Percentiles rank a stretch among this genome's conserved stretches.
Evolutionary conservation across 108 stramenopile genomes (phyloP).

Genomic region (Skeletonema potamos): DNA sequence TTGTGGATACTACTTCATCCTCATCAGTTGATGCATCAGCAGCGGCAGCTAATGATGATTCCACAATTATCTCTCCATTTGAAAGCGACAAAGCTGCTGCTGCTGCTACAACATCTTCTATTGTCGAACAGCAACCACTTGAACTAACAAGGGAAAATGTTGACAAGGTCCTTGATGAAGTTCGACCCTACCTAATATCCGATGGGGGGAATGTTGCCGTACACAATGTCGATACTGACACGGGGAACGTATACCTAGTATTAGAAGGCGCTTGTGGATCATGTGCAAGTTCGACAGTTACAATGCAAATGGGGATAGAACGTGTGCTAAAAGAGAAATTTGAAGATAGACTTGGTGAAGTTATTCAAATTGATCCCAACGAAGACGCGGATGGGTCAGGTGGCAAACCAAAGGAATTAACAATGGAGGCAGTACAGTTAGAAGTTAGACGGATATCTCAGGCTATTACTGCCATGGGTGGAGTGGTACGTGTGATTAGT

Average conservation of each 20-base stretch:
- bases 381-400: constrained; percentile 41
- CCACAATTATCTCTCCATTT: constrained; percentile 61
- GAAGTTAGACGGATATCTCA: constrained; percentile 71
- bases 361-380: constrained; percentile 63
- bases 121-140: constrained; percentile 36
- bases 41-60: constrained; percentile 2
- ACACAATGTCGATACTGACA: constrained; percentile 70
- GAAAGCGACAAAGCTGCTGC: constrained; percentile 22
- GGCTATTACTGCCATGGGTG: constrained; percentile 88
- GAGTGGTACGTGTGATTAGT: constrained; percentile 56
- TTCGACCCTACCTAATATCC: constrained; percentile 93
- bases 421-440: constrained; percentile 59
- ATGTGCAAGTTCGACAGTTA: constrained; percentile 88
- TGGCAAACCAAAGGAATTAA: constrained; percentile 54
- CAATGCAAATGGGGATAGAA: constrained; percentile 99
- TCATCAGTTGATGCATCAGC: background rate
- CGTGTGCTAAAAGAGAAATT: constrained; percentile 92
- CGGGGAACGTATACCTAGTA: constrained; percentile 70
- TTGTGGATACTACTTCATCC: constrained; percentile 35
- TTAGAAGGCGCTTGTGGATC: constrained; percentile 95
- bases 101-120: constrained; percentile 5
- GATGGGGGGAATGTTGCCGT: constrained; percentile 97
- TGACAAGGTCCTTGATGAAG: constrained; percentile 92
- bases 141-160: constrained; percentile 85
- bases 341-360: constrained; percentile 69